Conservation (phyloP, 106 monocot genomes). For the Amphibolis antarctica region DNA sequence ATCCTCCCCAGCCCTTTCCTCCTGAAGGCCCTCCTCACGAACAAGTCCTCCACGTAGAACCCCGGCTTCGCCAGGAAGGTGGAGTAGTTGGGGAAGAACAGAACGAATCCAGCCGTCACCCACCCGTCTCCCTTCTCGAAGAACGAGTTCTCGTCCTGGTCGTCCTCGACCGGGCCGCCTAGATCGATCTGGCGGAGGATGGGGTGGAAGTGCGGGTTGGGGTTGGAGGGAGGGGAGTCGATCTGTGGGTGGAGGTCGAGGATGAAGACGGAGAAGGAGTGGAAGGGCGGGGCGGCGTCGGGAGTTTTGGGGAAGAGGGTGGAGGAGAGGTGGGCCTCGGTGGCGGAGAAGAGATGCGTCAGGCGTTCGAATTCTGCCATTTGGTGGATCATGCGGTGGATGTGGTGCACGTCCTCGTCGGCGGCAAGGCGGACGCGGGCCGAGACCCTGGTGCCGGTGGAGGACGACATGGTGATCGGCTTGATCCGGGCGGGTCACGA, state of each 20-base stretch:
- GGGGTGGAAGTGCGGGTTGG: constrained; percentile 11
- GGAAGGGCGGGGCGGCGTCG: constrained; percentile 42
- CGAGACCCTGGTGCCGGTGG: constrained; percentile 9
- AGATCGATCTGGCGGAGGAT: constrained; percentile 31
- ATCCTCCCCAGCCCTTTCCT: constrained; percentile 62
- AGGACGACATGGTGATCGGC: not conserved
- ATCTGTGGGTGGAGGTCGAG: constrained; percentile 46
- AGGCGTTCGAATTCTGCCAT: constrained; percentile 81
- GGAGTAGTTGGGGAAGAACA: constrained; percentile 88
- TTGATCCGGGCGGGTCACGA: too few species aligned
- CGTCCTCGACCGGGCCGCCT: constrained; percentile 34
- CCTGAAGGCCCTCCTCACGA: constrained; percentile 72
- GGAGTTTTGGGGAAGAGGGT: constrained; percentile 72
- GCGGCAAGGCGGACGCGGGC: constrained; percentile 61
- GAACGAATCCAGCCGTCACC: constrained; percentile 59
- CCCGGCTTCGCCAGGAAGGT: constrained; percentile 56
- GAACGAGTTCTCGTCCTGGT: constrained; percentile 27
- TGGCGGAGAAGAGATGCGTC: constrained; percentile 81
- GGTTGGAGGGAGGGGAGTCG: not conserved
- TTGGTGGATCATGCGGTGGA: constrained; percentile 74
- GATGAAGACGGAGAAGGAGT: constrained; percentile 84
- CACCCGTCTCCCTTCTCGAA: constrained; percentile 22
- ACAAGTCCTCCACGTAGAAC: constrained; percentile 72
- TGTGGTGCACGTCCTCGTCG: constrained; percentile 44
- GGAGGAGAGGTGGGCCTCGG: constrained; percentile 54